phyloP scores from a whole-genome alignment of 768 basidiomycete species.

The Hysterangium stoloniferum region DNA sequence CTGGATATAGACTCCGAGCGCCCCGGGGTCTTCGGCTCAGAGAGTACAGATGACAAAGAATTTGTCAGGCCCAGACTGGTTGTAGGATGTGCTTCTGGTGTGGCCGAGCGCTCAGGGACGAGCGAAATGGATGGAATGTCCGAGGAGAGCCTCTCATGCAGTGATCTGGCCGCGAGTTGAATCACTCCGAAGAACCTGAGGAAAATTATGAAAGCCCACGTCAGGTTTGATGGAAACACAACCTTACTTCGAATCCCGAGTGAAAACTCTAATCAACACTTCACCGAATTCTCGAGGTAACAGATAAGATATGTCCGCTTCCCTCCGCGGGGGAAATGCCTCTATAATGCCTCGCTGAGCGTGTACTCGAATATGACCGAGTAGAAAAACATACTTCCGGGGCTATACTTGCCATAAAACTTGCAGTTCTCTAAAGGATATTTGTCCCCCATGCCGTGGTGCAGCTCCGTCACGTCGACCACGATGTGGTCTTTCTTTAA shows the following conservation, averaged over 20 bases:
- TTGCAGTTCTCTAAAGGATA: conserved; percentile 64
- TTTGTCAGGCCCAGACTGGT: neutral
- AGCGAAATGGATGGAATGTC: neutral
- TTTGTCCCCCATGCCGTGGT: conserved; percentile 65
- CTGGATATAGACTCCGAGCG: neutral
- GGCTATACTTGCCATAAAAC: conserved; percentile 66
- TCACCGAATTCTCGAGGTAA: conserved; percentile 65
- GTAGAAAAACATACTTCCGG: conserved; percentile 36
- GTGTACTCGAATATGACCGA: neutral
- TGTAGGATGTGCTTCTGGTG: neutral
- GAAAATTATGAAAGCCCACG: neutral
- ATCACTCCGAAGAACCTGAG: conserved; percentile 47
- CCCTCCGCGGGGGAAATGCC: conserved; percentile 31
- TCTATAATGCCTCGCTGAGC: conserved; percentile 24
- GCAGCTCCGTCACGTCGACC: conserved; percentile 58
- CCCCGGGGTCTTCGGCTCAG: neutral
- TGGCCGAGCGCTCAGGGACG: neutral
- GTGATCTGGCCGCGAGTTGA: conserved; percentile 37
- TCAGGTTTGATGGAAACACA: neutral
- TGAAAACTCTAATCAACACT: conserved; percentile 60
- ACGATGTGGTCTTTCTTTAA: conserved; percentile 47
- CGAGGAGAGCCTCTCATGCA: neutral
- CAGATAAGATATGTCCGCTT: conserved; percentile 56
- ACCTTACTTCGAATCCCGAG: conserved; percentile 44
- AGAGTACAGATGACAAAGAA: neutral